These are phyloP conservation scores for Bryoerythrophyllum caledonicum DNA, from an alignment of 225 moss, liverwort and hornwort species.

Conservation along the genomic window DNA sequence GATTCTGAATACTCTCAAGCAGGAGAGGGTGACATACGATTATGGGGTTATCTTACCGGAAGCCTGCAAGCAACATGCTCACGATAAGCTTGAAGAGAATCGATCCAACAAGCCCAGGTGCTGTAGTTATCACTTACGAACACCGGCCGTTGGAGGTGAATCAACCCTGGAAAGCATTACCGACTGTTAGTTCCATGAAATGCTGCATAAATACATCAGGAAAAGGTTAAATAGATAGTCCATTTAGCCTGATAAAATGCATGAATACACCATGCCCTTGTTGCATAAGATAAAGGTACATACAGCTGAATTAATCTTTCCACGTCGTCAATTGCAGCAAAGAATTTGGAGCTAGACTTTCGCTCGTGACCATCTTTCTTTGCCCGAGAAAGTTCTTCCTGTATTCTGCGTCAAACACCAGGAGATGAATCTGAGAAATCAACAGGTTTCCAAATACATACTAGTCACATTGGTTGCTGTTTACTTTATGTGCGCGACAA, in stretches of 20 bases:
- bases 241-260: slow-evolving; percentile 1
- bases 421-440: neutral
- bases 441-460: neutral
- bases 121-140: slow-evolving; percentile 7
- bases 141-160: slow-evolving; percentile 11
- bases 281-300: slow-evolving; percentile 18
- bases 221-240: neutral
- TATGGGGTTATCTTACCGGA: slow-evolving; percentile 13
- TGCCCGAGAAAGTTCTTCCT: slow-evolving; percentile 58
- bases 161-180: slow-evolving; percentile 27
- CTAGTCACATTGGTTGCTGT: neutral
- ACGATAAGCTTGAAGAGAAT: neutral
- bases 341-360: slow-evolving; percentile 47
- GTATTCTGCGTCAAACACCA: slow-evolving; percentile 48
- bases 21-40: neutral
- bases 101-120: slow-evolving; percentile 16
- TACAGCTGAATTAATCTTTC: slow-evolving; percentile 55
- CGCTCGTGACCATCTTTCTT: slow-evolving; percentile 56
- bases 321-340: slow-evolving; percentile 58
- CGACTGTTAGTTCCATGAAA: neutral
- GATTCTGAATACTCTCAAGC: neutral
- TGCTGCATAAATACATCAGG: neutral
- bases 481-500: neutral
- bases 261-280: slow-evolving; percentile 3
- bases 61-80: slow-evolving; percentile 11